Percentiles rank a stretch among this genome's conserved stretches.
These are phyloP conservation scores for Royoungia palumana DNA, from an alignment of 768 basidiomycete genomes.

Conservation along the genomic window DNA sequence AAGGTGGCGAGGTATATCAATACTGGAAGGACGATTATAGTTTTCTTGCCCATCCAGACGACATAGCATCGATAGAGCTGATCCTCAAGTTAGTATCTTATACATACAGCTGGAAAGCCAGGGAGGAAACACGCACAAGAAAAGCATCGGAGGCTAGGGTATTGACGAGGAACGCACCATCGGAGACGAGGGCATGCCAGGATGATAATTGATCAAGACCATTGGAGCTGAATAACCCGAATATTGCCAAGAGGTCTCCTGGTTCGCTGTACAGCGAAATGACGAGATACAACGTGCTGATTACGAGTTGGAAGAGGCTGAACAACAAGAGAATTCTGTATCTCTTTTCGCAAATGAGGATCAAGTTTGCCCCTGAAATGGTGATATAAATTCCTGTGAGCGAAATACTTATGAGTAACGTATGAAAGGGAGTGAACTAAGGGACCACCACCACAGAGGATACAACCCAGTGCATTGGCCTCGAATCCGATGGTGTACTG, in stretches of 20 bases:
- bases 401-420: not conserved
- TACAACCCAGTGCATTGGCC: slow-evolving; percentile 17
- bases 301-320: slow-evolving; percentile 11
- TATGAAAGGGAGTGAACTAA: no score
- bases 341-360: slow-evolving; percentile 10
- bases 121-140: slow-evolving; percentile 11
- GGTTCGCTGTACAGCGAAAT: slow-evolving; percentile 19
- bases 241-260: slow-evolving; percentile 10
- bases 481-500: slow-evolving; percentile 22
- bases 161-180: slow-evolving; percentile 18
- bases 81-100: not conserved
- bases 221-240: slow-evolving; percentile 5
- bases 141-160: slow-evolving; percentile 21
- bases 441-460: slow-evolving; percentile 15
- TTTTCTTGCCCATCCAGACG: slow-evolving; percentile 14
- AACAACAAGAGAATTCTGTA: no score
- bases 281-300: slow-evolving; percentile 19
- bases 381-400: slow-evolving; percentile 13
- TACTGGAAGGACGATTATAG: not conserved
- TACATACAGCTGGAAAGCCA: no score
- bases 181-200: slow-evolving; percentile 17
- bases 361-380: slow-evolving; percentile 11
- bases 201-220: slow-evolving; percentile 12
- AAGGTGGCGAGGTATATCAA: slow-evolving; percentile 5
- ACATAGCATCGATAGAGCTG: slow-evolving; percentile 24